Conservation (phyloP, 2,329 filamentous ascomycete genomes). For the Sclerotiophoma versabilis region DNA sequence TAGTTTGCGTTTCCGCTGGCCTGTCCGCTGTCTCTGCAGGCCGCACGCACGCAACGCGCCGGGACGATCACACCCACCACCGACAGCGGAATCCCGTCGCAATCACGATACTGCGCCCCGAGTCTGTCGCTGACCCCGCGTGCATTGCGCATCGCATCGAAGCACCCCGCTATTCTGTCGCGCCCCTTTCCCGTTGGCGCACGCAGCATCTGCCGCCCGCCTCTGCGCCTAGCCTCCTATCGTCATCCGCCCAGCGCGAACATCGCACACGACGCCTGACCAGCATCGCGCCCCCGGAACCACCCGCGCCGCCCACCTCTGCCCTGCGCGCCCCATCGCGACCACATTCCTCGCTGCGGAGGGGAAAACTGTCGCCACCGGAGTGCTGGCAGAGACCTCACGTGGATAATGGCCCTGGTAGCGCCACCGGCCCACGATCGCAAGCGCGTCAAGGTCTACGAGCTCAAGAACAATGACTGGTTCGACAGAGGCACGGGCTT, state of each 20-base stretch:
- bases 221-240: slow-evolving; percentile 30
- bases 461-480: slow-evolving; percentile 98
- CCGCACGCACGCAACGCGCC: slow-evolving; percentile 26
- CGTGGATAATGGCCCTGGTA: slow-evolving; percentile 49
- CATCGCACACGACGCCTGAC: slow-evolving; percentile 22
- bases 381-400: slow-evolving; percentile 39
- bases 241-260: slow-evolving; percentile 32
- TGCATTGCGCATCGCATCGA: slow-evolving; percentile 11
- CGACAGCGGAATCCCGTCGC: slow-evolving; percentile 10
- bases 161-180: slow-evolving; percentile 5
- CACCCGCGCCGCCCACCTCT: slow-evolving; percentile 7
- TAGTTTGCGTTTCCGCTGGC: slow-evolving; percentile 3
- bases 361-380: slow-evolving; percentile 41
- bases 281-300: slow-evolving; percentile 12
- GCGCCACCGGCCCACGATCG: slow-evolving; percentile 58
- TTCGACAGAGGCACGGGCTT: slow-evolving; percentile 97
- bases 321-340: slow-evolving; percentile 34
- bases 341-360: slow-evolving; percentile 44
- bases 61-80: slow-evolving; percentile 25
- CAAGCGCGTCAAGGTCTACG: slow-evolving; percentile 94
- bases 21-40: slow-evolving; percentile 16
- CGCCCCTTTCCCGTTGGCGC: slow-evolving; percentile 1
- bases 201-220: slow-evolving; percentile 20
- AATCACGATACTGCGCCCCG: slow-evolving; percentile 13
- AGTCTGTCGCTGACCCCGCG: slow-evolving; percentile 14